Percentiles rank a stretch among this genome's conserved stretches.
These are phyloP conservation scores for Arthroderma sp. DNA, from an alignment of 2,329 filamentous ascomycete species.

Conservation along the genomic window DNA sequence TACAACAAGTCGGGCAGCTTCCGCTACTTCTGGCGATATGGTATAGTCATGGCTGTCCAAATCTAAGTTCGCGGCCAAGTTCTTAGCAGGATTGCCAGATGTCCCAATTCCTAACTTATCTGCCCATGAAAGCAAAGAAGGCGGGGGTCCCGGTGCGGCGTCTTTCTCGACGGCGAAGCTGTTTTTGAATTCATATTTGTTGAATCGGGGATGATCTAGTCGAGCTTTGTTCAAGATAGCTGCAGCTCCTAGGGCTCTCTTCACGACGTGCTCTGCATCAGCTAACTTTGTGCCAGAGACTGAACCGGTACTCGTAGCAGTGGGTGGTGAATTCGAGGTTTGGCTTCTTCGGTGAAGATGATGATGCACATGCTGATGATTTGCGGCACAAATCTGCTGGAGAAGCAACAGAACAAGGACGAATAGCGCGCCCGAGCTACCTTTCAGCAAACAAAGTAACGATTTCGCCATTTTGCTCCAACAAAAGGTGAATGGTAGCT, in stretches of 20 bases:
- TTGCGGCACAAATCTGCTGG: not conserved
- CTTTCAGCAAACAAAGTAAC: too few species aligned
- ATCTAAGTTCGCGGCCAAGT: too few species aligned
- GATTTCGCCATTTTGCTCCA: too few species aligned
- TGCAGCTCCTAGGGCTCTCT: not conserved
- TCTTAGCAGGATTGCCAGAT: too few species aligned
- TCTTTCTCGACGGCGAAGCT: too few species aligned
- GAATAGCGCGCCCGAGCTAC: not conserved
- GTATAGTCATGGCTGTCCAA: not conserved
- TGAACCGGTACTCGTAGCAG: too few species aligned
- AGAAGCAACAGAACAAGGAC: not conserved
- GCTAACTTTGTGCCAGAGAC: too few species aligned
- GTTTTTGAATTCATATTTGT: slow-evolving; percentile 1
- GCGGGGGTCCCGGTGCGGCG: too few species aligned
- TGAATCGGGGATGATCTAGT: slow-evolving; percentile 1
- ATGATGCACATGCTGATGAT: not conserved
- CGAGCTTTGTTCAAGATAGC: slow-evolving; percentile 1
- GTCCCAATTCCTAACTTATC: too few species aligned
- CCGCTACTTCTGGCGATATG: slow-evolving; percentile 6
- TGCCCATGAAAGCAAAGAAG: too few species aligned
- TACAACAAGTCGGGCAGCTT: slow-evolving; percentile 9
- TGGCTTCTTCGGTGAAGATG: not conserved
- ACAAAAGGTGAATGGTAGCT: too few species aligned
- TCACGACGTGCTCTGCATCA: not conserved
- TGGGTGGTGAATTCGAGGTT: too few species aligned